These are phyloP conservation scores for Peribolospora baueri DNA, from an alignment of 768 basidiomycete species.

Conservation along the genomic window DNA sequence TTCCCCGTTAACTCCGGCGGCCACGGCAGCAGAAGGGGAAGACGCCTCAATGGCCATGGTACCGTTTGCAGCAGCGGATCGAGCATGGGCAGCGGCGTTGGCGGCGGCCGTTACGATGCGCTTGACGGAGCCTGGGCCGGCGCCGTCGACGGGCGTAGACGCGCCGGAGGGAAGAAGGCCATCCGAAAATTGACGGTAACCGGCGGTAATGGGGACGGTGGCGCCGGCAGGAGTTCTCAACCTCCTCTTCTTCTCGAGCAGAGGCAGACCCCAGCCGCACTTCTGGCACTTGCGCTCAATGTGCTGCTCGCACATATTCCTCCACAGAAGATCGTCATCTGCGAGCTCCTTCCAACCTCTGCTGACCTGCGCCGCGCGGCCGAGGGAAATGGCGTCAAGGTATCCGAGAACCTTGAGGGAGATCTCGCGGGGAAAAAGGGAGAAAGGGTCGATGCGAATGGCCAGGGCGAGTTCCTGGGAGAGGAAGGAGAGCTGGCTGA, in stretches of 20 bases:
- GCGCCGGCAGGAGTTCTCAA: constrained; percentile 22
- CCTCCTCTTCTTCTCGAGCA: constrained; percentile 49
- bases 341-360: constrained; percentile 64
- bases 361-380: constrained; percentile 76
- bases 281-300: constrained; percentile 90
- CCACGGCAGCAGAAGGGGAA: too few relatives aligned
- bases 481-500: constrained; percentile 87
- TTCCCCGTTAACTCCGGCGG: too few relatives aligned
- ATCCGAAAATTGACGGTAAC: too few relatives aligned
- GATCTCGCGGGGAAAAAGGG: constrained; percentile 70
- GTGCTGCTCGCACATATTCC: constrained; percentile 89
- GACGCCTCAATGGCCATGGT: too few relatives aligned
- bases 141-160: too few relatives aligned
- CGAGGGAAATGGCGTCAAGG: constrained; percentile 78
- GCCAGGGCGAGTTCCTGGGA: constrained; percentile 73
- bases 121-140: too few relatives aligned
- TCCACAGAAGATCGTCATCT: constrained; percentile 88
- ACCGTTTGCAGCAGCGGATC: too few relatives aligned
- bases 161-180: too few relatives aligned
- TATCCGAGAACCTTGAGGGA: constrained; percentile 60
- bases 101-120: too few relatives aligned
- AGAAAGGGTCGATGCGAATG: constrained; percentile 87
- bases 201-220: too few relatives aligned
- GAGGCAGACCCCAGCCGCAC: constrained; percentile 90
- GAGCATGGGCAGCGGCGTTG: too few relatives aligned